Conservation (phyloP, 2,329 filamentous ascomycete genomes). For the Aspergillus sp. region DNA sequence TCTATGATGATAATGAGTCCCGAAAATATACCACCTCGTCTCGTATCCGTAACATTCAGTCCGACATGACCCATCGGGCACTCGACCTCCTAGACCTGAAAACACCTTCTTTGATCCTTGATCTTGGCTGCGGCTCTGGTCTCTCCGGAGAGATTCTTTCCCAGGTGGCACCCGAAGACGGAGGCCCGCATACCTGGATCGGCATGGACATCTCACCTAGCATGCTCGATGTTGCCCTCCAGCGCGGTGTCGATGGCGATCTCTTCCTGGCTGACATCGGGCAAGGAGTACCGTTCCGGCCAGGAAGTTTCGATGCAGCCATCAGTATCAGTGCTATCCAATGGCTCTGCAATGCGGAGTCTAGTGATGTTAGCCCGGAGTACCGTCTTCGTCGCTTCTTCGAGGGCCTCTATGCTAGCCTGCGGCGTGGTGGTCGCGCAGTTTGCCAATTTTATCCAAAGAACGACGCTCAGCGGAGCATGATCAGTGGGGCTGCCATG, state of each 20-base stretch:
- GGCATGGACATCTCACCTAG: constrained; percentile 92
- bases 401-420: constrained; percentile 81
- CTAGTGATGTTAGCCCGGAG: constrained; percentile 76
- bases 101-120: constrained; percentile 82
- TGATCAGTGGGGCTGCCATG: constrained; percentile 89
- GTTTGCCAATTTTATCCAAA: constrained; percentile 99
- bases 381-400: constrained; percentile 84
- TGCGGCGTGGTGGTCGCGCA: constrained; percentile 81
- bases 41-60: constrained; percentile 93
- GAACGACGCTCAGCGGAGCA: constrained; percentile 84
- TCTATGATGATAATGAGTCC: constrained; percentile 94
- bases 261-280: constrained; percentile 93
- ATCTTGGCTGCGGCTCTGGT: constrained; percentile 94
- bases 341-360: constrained; percentile 97
- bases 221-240: constrained; percentile 96
- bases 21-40: constrained; percentile 97
- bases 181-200: constrained; percentile 91
- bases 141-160: constrained; percentile 93
- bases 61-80: constrained; percentile 89
- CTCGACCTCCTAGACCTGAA: constrained; percentile 85
- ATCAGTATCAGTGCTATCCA: constrained; percentile 96
- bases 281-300: constrained; percentile 89
- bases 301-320: constrained; percentile 90
- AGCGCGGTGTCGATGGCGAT: constrained; percentile 89
- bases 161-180: constrained; percentile 65